phyloP scores from a whole-genome alignment of 176 grass and related monocot genomes.

The Cenchrus americanus region DNA sequence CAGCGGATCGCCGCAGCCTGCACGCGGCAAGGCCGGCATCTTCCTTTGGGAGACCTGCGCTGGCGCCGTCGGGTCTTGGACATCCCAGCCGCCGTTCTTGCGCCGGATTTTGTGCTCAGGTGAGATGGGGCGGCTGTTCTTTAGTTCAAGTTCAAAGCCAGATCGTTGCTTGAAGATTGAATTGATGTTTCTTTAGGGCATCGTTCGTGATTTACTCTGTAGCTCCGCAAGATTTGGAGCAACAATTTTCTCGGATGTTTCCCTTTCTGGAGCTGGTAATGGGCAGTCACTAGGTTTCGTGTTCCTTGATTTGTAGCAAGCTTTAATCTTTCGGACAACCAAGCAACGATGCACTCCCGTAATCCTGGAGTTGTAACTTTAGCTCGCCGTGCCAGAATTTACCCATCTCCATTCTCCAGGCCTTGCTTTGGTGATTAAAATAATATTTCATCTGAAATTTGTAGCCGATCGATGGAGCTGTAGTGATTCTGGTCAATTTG shows the following conservation, averaged over 20 bases:
- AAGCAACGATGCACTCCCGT: neutral
- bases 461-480: neutral
- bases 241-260: neutral
- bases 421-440: neutral
- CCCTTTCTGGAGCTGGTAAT: neutral
- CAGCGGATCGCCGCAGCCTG: too few relatives aligned
- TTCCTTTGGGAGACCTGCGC: neutral
- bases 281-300: neutral
- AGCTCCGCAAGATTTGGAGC: slow-evolving; percentile 13
- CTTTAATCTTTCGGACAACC: neutral
- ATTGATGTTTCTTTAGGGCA: neutral
- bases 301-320: neutral
- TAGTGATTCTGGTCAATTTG: neutral
- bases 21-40: neutral
- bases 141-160: neutral
- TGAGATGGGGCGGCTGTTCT: neutral
- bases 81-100: neutral
- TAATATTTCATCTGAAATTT: slow-evolving; percentile 1
- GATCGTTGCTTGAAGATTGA: neutral
- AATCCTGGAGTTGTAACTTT: slow-evolving; percentile 21
- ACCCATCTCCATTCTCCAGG: neutral
- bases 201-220: slow-evolving; percentile 1
- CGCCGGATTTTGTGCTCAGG: slow-evolving; percentile 11
- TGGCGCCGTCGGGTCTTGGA: neutral
- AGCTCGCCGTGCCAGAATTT: neutral